Base-by-base conservation (phyloP, 768 basidiomycete species). In the Austroboletus eburneus region DNA sequence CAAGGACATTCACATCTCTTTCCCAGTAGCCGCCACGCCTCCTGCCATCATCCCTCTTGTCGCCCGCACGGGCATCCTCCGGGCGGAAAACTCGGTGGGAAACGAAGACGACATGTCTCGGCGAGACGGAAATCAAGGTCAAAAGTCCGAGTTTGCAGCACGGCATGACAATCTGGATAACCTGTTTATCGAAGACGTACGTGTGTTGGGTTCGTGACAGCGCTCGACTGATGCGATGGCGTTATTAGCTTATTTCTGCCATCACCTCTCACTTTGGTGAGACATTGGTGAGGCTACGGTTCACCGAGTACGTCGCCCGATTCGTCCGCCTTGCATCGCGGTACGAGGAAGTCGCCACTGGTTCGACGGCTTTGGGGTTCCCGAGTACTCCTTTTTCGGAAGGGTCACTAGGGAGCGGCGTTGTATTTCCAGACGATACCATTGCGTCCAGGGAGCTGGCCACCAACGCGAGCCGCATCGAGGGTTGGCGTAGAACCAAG, bases 181-280 rank as follows among this genome's bases (percentile, higher is more conserved):
- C 57, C 53, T 86, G 14, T 97, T 97, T 68, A 89, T 98, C 54
- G 94, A 98, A 42, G 95, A 98, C 57, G 94, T 95, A 57, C 63
- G 90, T 55, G 9, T 45, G 34, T 24, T 5, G 8, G 1, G 33
- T 27, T 40, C 33, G 4, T 4, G 5, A 21, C 12, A 3, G 25
- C 18, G 18, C 10, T 12, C 27, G 6, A 22, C 42, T 50, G 40
- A 52, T 22, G 13, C 14, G 35, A 32, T 39, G 12, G 38, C 16
- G 2, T 10, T n/a, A 39, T 18, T 45, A 55, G 94, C 82, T 98
- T 51, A 76, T 84, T 32, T 68, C 85, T 8, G 88, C 92, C 16
- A 94, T 97, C 33, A 79, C 85, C n/a, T 83, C 86, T 43, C 95
- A 96, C 57, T 93, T 87, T 59, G 92, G 94, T 23, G 96, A 98